phyloP scores from a whole-genome alignment of 495 filamentous ascomycete genomes.

The Xylaria venustula region DNA sequence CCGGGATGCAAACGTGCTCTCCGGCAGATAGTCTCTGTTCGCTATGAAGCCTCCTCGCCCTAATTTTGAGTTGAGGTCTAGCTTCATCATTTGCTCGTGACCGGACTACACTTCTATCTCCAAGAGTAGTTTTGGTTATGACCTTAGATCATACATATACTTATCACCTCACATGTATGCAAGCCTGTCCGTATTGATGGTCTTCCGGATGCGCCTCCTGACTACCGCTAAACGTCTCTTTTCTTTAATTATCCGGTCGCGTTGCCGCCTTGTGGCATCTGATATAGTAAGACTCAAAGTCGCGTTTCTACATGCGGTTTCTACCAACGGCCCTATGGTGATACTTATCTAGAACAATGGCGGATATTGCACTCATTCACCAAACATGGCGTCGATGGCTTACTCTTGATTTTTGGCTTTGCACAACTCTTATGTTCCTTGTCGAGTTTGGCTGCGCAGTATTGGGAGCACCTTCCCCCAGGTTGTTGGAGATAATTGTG shows the following conservation, averaged over 20 bases:
- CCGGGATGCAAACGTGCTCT: too few species aligned
- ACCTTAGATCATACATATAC: neutral
- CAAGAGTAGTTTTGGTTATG: neutral
- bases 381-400: neutral
- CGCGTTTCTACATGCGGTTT: neutral
- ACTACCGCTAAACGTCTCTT: neutral
- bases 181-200: neutral
- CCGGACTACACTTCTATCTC: too few species aligned
- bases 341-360: too few species aligned
- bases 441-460: constrained; percentile 2
- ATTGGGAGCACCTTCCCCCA: neutral
- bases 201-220: too few species aligned
- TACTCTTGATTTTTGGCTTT: neutral
- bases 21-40: too few species aligned
- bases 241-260: neutral
- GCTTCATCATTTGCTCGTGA: too few species aligned
- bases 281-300: neutral
- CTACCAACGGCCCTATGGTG: neutral
- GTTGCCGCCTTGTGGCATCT: neutral
- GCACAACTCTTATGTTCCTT: neutral
- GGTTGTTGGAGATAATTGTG: neutral
- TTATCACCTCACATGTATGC: neutral
- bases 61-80: too few species aligned
- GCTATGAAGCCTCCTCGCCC: too few species aligned
- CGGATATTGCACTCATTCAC: neutral